Evolutionary conservation across 768 basidiomycete species (phyloP).

Genomic region (Asterophora lycoperdoides): DNA sequence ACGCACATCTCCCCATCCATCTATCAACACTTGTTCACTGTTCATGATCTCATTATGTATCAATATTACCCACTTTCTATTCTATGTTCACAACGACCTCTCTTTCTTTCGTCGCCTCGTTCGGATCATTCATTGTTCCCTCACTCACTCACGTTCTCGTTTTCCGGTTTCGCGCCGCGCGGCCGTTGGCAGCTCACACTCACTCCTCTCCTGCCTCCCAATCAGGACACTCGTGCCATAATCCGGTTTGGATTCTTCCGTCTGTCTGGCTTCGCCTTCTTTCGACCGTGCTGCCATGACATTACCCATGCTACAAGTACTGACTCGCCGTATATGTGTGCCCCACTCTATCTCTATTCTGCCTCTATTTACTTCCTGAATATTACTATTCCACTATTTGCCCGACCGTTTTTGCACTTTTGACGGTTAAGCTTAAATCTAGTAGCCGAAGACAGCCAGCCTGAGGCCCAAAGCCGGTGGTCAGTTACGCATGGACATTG

Average conservation of each 20-base stretch:
- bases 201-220: constrained; percentile 5
- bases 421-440: too few relatives aligned
- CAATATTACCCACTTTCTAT: neutral
- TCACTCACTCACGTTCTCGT: neutral
- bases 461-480: too few relatives aligned
- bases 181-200: constrained; percentile 6
- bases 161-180: neutral
- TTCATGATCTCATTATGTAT: constrained; percentile 8
- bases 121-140: too few relatives aligned
- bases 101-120: neutral
- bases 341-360: neutral
- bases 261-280: neutral
- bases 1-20: neutral
- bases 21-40: neutral
- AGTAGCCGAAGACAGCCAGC: too few relatives aligned
- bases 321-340: constrained; percentile 1
- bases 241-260: neutral
- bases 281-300: neutral
- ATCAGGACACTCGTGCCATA: constrained; percentile 2
- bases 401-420: neutral
- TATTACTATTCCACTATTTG: constrained; percentile 11
- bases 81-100: constrained; percentile 2
- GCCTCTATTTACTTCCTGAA: constrained; percentile 3
- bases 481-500: too few relatives aligned
- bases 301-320: neutral